Conservation (phyloP, 345 rosid species). For the Syzygium aqueum region DNA sequence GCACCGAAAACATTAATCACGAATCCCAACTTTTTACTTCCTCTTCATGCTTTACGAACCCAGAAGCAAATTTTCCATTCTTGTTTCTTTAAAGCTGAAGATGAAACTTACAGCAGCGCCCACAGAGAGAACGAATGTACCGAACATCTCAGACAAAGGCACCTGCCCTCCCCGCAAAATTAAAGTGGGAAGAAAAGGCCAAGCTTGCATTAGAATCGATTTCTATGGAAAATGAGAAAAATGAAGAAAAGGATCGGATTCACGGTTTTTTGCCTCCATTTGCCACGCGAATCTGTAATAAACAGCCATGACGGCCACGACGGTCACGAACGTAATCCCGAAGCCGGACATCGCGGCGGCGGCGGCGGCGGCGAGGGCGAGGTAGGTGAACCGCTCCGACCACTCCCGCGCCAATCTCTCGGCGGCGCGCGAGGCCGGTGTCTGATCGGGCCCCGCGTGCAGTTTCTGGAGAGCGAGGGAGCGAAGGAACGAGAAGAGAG, state of each 20-base stretch:
- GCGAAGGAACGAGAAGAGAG: conserved; percentile 5
- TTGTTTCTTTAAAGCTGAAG: not conserved
- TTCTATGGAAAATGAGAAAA: not conserved
- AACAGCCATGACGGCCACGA: conserved; percentile 67
- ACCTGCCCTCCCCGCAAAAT: conserved; percentile 54
- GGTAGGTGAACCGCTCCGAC: conserved; percentile 68
- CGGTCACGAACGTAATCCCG: conserved; percentile 74
- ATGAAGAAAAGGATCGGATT: not conserved
- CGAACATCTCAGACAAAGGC: conserved; percentile 63
- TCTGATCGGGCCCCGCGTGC: conserved; percentile 7
- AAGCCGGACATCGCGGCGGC: conserved; percentile 68
- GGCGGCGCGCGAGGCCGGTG: conserved; percentile 21
- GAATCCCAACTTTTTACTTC: not conserved
- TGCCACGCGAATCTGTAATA: conserved; percentile 80
- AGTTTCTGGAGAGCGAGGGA: conserved; percentile 6
- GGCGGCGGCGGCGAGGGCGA: conserved; percentile 38
- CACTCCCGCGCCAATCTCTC: conserved; percentile 53
- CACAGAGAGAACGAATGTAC: conserved; percentile 81
- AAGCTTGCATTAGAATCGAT: not conserved
- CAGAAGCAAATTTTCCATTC: not conserved
- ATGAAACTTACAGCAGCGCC: conserved; percentile 75
- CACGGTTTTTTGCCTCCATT: conserved; percentile 46
- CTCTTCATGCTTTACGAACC: not conserved
- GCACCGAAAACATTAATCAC: not conserved
- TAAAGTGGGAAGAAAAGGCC: not conserved